Evolutionary conservation across 257 asterid species (phyloP), one percentile per base, ranked within the genome.

Genomic region (Forsythia suspensa): DNA sequence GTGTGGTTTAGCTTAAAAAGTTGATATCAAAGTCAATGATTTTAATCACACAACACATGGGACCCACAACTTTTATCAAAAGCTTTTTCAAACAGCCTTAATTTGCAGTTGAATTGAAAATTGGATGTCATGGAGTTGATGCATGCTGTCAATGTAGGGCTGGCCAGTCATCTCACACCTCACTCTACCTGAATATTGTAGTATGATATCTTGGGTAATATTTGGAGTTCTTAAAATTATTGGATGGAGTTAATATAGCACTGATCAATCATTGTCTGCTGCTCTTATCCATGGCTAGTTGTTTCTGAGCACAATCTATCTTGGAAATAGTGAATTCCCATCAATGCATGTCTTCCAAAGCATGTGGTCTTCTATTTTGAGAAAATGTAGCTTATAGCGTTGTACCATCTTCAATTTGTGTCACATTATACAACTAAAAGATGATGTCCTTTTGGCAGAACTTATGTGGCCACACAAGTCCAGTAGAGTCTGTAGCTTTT

Each of bases 401-500:
- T 71, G 24, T 67, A n/a, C 78, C 77, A 51, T 57, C 21, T 77
- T 82, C 55, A 44, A 68, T 21, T 85, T 80, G 65, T 65, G 71
- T 61, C 70, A 15, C 78, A 72, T 77, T 77, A 57, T 71, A 71
- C 51, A 46, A 68, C 82, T 85, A 43, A 87, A 71, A 48, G 72
- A 71, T 38, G 72, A 41, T 72, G 40, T 42, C 65, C 75, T 83
- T 79, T 38, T 75, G 43, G 73, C 91, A 96, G 99, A 92, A 93
- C 87, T 88, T 96, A 57, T 83, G 87, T 82, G 99, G 99, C 68
- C 98, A 94, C 78, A 86, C 97, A 68, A 91, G 97, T 90, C 97
- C 98, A 20, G 88, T 96, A 51, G 99, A 96, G 85, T 96, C 99
- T 80, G 96, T 92, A 78, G 87, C 95, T 79, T 96, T 96, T 87